Evolutionary conservation across 176 grass and related monocot genomes (phyloP).

Genomic region (Rhynchospora pubera): DNA sequence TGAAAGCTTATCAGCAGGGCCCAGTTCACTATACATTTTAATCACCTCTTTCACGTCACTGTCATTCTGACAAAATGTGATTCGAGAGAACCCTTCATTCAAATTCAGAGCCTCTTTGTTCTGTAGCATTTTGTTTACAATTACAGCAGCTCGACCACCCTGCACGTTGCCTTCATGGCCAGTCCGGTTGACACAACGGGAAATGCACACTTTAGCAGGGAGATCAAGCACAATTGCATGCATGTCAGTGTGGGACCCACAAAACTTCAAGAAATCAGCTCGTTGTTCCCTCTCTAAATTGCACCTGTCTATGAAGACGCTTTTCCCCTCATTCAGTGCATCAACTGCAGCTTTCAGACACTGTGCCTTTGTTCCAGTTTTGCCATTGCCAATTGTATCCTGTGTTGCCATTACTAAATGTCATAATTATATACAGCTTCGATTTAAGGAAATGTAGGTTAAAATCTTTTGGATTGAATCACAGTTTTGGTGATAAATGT

Average conservation of each 20-base stretch:
- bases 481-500: background rate
- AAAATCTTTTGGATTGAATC: background rate
- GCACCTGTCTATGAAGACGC: slow-evolving; percentile 65
- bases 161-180: slow-evolving; percentile 88
- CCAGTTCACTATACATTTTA: slow-evolving; percentile 45
- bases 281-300: slow-evolving; percentile 73
- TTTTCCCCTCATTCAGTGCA: slow-evolving; percentile 60
- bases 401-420: background rate
- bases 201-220: slow-evolving; percentile 75
- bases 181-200: slow-evolving; percentile 55
- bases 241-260: slow-evolving; percentile 28
- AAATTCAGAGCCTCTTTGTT: slow-evolving; percentile 53
- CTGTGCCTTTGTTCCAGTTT: slow-evolving; percentile 62
- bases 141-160: slow-evolving; percentile 66
- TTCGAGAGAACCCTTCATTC: slow-evolving; percentile 76
- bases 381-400: slow-evolving; percentile 66
- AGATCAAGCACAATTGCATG: slow-evolving; percentile 69
- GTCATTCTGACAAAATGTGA: slow-evolving; percentile 67
- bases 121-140: slow-evolving; percentile 91
- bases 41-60: slow-evolving; percentile 61
- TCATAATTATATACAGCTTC: background rate
- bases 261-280: slow-evolving; percentile 70
- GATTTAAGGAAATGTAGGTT: background rate
- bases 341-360: slow-evolving; percentile 47
- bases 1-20: slow-evolving; percentile 47